Evolutionary conservation across 2,329 filamentous ascomycete species (phyloP).

Genomic region (Talaromyces amestolkiae): DNA sequence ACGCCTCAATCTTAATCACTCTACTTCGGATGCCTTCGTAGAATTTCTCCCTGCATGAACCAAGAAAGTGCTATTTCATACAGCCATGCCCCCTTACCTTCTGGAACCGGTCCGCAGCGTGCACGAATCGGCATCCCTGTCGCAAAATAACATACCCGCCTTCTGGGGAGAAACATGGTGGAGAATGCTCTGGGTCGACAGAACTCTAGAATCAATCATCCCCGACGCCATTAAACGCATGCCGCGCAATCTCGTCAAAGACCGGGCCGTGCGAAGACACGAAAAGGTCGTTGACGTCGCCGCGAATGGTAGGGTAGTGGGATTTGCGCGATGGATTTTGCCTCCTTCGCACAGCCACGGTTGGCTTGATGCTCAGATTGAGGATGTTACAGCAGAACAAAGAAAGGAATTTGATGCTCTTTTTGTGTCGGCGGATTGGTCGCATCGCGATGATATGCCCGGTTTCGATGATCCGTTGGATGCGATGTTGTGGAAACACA

Average conservation of each 20-base stretch:
- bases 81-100: not conserved
- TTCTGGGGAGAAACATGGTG: not conserved
- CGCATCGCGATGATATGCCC: not conserved
- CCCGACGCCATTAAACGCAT: not conserved
- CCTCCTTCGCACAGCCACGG: not conserved
- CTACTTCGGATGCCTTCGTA: not conserved
- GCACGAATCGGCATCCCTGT: not conserved
- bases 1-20: not conserved
- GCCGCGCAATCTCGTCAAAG: not conserved
- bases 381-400: not conserved
- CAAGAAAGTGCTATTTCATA: not conserved
- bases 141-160: constrained; percentile 1
- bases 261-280: not conserved
- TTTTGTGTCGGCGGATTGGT: not conserved
- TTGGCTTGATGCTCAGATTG: not conserved
- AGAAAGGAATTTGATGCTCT: not conserved
- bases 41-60: not conserved
- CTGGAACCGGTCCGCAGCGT: not conserved
- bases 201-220: not conserved
- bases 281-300: not conserved
- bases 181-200: not conserved
- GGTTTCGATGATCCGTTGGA: not conserved
- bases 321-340: not conserved
- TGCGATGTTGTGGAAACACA: not conserved
- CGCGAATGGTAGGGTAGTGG: not conserved